Evolutionary conservation across 2,329 filamentous ascomycete species (phyloP), one percentile per base, ranked within the genome.

Genomic region (Cadophora sp.): DNA sequence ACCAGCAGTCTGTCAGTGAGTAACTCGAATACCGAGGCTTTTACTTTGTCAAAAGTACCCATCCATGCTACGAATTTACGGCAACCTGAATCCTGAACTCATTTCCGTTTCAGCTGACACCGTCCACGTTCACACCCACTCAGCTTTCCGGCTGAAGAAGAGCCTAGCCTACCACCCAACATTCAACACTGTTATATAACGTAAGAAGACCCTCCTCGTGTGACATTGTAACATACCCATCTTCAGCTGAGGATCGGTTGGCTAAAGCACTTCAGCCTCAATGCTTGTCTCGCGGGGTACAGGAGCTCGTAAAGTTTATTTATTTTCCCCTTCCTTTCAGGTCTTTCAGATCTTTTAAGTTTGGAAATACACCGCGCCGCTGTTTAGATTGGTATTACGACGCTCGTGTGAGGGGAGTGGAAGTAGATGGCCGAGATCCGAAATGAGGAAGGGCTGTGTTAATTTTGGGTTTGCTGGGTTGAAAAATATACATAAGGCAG

Each of bases 271-370:
- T 18, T 62, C 60, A 55, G 60, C 60, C 36, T 45, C 48, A 43
- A 43, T 53, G 20, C 48, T 55, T 50, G 22, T 45, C 13, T 55
- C 60, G 22, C 16, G 60, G 59, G 39, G 48, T 55, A 55, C 33
- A 53, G 36, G 47, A 47, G 27, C 60, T 62, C 60, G 60, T 62
- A 62, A 62, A 51, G 47, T 22, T 45, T 59, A 30, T 45, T 45
- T 30, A n/a, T n/a, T n/a, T n/a, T n/a, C n/a, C 11, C 24, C 39
- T 0, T 27, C 36, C 9, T 39, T 20, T 36, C n/a, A 8, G 27
- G 55, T 18, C 20, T 20, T 36, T 41, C 18, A 14, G 55, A 30
- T 36, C 16, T 22, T 53, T 13, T 16, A 20, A 18, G 16, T 27
- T 53, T 14, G 45, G 5, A 48, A 48, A 18, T 18, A 8, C n/a